Conservation (phyloP, 2,329 filamentous ascomycete species). For the Akanthomyces dipterigenus region DNA sequence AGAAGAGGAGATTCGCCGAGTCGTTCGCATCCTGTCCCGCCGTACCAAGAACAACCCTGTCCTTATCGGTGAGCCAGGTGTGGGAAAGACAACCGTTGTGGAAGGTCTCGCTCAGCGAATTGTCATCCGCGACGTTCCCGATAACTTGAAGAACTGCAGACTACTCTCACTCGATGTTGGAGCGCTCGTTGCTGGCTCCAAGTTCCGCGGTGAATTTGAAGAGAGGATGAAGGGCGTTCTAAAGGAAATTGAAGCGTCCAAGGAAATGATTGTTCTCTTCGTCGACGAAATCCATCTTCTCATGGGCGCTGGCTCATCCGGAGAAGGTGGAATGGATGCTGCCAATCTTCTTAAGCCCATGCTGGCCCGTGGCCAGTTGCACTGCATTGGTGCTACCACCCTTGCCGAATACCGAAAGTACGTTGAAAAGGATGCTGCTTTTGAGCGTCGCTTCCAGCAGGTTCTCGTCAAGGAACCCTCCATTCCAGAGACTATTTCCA, state of each 20-base stretch:
- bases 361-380: conserved; percentile 90
- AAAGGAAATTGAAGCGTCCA: conserved; percentile 91
- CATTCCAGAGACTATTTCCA: conserved; percentile 86
- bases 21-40: conserved; percentile 84
- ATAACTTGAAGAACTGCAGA: conserved; percentile 89
- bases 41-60: conserved; percentile 99
- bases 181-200: conserved; percentile 91
- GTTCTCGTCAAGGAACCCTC: conserved; percentile 92
- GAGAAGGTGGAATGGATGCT: conserved; percentile 97
- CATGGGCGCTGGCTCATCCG: conserved; percentile 92
- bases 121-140: conserved; percentile 92
- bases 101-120: conserved; percentile 94
- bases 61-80: conserved; percentile 94
- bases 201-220: conserved; percentile 97
- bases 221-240: conserved; percentile 98
- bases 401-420: conserved; percentile 96
- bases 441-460: conserved; percentile 97
- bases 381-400: conserved; percentile 97
- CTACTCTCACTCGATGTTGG: conserved; percentile 93
- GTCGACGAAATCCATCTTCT: conserved; percentile 98
- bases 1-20: conserved; percentile 90
- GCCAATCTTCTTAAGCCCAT: conserved; percentile 97
- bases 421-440: conserved; percentile 96
- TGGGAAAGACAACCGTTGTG: conserved; percentile 96
- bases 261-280: conserved; percentile 95